Conservation (phyloP, 2,329 filamentous ascomycete species). For the Chrysoporthe austroafricana region DNA sequence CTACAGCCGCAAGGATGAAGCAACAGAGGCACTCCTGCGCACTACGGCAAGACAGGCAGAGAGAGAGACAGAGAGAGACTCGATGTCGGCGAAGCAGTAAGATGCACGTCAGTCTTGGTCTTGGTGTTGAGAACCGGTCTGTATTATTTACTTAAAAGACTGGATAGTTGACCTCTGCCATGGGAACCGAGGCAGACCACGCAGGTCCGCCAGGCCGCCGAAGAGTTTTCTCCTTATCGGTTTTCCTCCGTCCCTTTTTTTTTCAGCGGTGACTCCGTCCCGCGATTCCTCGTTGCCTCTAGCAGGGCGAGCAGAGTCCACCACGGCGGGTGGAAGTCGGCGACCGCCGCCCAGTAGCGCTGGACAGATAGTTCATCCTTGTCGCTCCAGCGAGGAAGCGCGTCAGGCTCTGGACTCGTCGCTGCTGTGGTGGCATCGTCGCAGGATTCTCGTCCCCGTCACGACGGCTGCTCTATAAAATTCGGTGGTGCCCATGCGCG, state of each 20-base stretch:
- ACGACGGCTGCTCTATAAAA: no score
- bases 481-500: no score
- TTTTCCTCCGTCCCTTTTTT: not conserved
- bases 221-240: not conserved
- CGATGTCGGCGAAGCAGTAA: not conserved
- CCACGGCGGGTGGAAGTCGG: slow-evolving; percentile 7
- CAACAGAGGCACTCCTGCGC: no score
- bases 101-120: not conserved
- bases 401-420: not conserved
- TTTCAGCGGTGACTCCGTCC: not conserved
- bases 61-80: not conserved
- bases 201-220: not conserved
- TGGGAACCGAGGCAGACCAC: not conserved
- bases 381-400: not conserved
- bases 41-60: not conserved
- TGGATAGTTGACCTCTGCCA: not conserved
- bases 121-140: not conserved
- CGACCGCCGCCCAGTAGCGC: slow-evolving; percentile 20
- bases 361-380: slow-evolving; percentile 14
- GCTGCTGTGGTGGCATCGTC: not conserved
- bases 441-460: no score
- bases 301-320: slow-evolving; percentile 8
- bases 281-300: slow-evolving; percentile 11
- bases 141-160: not conserved
- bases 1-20: no score